Base-by-base conservation (phyloP, 2,329 filamentous ascomycete genomes). In the Blumeria graminis region DNA sequence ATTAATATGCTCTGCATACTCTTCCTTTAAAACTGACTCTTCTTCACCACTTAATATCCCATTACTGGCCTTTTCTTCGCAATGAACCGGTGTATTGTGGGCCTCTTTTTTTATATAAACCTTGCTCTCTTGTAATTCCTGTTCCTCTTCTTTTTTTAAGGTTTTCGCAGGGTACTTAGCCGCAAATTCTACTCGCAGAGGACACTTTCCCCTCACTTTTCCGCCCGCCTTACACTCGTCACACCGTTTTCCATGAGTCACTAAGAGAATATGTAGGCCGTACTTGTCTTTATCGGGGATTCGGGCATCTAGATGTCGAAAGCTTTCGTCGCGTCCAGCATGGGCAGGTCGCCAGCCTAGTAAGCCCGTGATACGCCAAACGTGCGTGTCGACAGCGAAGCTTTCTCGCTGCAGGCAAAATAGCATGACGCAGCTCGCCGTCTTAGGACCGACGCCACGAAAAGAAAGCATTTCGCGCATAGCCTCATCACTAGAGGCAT, bases 371-470 rank as follows among this genome's bases (percentile, higher is more conserved):
- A 76, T 69, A 22, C 74, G 71, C 61, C 71, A 70, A 39, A 78
- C 75, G 60, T 79, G 76, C 0, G 76, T 78, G 61, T 78, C 76
- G 1, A 78, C 75, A 0, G 76, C 75, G 61, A 78, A 78, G 62
- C 73, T 73, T 3, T 74, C 72, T 33, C 69, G 66, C 58, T 71
- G 71, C 54, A 78, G 67, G 62, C 73, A 76, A 63, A 78, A 78
- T 10, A 78, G 68, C n/a, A 74, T 66, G 13, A 77, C 74, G 56
- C 76, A 79, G 14, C 74, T 72, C 2, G 76, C 71, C 6, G 75
- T 78, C 66, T 79, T 80, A 57, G 77, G 71, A 0, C 76, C 76
- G 48, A 80, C 72, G 0, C 76, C 75, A 4, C 71, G 72, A 55
- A 73, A 74, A 46, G 68, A 69, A 38, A 71, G 69, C 58, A 80